Base-by-base conservation (phyloP, 2,329 filamentous ascomycete genomes). In the Helotiales sp. region DNA sequence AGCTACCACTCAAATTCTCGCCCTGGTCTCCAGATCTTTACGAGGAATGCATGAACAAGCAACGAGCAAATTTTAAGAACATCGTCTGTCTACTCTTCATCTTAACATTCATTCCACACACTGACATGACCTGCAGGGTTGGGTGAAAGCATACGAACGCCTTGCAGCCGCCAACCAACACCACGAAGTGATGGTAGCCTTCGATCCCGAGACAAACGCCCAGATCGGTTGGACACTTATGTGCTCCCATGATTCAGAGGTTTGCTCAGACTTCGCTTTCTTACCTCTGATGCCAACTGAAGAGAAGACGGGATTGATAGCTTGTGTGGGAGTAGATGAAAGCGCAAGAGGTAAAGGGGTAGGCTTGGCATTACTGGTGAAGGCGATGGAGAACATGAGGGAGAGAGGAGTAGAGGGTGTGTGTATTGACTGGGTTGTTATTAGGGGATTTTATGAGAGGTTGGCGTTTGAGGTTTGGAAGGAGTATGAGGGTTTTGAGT, bases 151-250 rank as follows among this genome's bases (percentile, higher is more conserved):
- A 13, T 78, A 75, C 49, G 67, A 73, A 46, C 57, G 52, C 2
- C 65, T 79, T 1, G 66, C 75, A 19, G 71, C 70, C 3, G 59
- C 55, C 3, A 60, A 70, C 8, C 71, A 75, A 58, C 72, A 76
- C 6, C 68, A 71, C 12, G 72, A 74, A 58, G 71, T 76, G 25
- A 76, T 78, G 74, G 68, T 72, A 2, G 76, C 74, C 1, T 75
- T 76, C 38, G 71, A 75, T 40, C 56, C 68, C 1, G 34, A 69
- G 3, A 62, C 57, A 1, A 73, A 72, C 2, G 67, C 69, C 3
- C 76, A 78, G 59, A 67, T 77, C 8, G 77, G 73, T 15, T 79
- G 76, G 77, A 76, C 76, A 1, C 59, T 79, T 10, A 79, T 78
- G 75, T 70, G 75, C 15, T 66, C 70, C 10, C 68, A 71, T 1